Evolutionary conservation across 2,329 filamentous ascomycete genomes (phyloP), one percentile per base, ranked within the genome.

Genomic region (Verticillium albo-atrum): DNA sequence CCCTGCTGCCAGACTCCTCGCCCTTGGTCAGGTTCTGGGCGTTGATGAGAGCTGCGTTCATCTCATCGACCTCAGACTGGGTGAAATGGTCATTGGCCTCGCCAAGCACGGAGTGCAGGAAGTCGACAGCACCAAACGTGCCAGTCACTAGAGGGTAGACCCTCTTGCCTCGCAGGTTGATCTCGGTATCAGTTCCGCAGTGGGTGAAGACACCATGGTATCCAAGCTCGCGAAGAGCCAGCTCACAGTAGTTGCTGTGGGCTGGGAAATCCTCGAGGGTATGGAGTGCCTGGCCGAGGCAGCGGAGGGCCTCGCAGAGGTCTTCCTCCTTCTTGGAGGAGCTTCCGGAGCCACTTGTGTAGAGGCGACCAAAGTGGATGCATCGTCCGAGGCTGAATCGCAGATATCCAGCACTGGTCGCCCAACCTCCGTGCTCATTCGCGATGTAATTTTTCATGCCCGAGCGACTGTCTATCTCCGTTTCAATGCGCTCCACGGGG

Each of bases 381-480:
- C 88, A 85, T 61, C 90, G 84, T 15, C 82, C 81, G 62, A 95
- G 80, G 67, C 89, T 92, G 74, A 86, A 91, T 66, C 88, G 87
- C 61, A 97, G 82, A 68, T 94, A 97, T 42, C 90, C 93, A 7
- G 90, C 80, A 63, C 92, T 97, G 23, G 95, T 99, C 1, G 93
- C 91, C 90, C 93, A 97, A 47, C 85, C 83, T 4, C 92, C 91
- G 15, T 77, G 79, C 72, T 98, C 94, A 68, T 97, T 98, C 61
- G 94, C 88, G 66, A 99, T 98, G 74, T 99, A 99, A 72, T 98
- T 98, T 76, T 98, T 99, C 94, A 99, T 97, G n/a, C 93, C 93
- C 1, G 91, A 95, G 6, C 83, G 77, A 34, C 77, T 77, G 68
- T 95, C 91, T 59, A 95, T 84, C 61, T 90, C 86, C 23, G 90